phyloP scores from a whole-genome alignment of 148 eudicot genomes.

The Beta vulgaris region DNA sequence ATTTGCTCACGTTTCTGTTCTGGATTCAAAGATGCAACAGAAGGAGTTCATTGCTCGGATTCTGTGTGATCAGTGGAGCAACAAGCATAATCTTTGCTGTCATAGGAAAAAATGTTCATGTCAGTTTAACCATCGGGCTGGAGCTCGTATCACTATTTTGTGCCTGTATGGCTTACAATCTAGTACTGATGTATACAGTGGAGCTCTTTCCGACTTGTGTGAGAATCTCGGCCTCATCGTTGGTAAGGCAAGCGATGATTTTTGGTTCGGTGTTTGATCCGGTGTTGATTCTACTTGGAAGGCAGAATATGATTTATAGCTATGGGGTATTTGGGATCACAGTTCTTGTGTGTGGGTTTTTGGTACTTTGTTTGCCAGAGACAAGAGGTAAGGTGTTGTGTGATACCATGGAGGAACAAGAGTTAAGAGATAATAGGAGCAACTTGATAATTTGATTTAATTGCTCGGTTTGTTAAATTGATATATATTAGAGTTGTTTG shows the following conservation, averaged over 20 bases:
- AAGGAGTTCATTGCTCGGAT: slow-evolving; percentile 25
- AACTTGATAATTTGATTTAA: not conserved
- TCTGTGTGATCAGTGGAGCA: slow-evolving; percentile 25
- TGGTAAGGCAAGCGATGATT: slow-evolving; percentile 31
- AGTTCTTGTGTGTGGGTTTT: slow-evolving; percentile 29
- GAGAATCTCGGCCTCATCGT: slow-evolving; percentile 24
- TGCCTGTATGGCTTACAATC: slow-evolving; percentile 25
- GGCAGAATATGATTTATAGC: not conserved
- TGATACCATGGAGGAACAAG: slow-evolving; percentile 46
- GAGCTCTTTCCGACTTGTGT: slow-evolving; percentile 36
- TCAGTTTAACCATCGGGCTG: not conserved
- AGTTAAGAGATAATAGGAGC: slow-evolving; percentile 8
- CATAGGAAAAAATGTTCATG: not conserved
- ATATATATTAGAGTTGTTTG: no score
- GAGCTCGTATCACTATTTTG: slow-evolving; percentile 27
- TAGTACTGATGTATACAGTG: slow-evolving; percentile 26
- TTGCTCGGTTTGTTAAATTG: no score
- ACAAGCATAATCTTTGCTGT: slow-evolving; percentile 22
- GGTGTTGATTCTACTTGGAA: slow-evolving; percentile 19
- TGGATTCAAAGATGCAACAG: slow-evolving; percentile 25
- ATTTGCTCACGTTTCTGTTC: slow-evolving; percentile 21
- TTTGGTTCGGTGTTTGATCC: slow-evolving; percentile 29
- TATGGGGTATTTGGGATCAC: slow-evolving; percentile 29
- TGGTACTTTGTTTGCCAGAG: slow-evolving; percentile 34
- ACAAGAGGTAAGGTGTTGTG: slow-evolving; percentile 31